phyloP scores from a whole-genome alignment of 495 filamentous ascomycete genomes.

The Lentithecium fluviatile region DNA sequence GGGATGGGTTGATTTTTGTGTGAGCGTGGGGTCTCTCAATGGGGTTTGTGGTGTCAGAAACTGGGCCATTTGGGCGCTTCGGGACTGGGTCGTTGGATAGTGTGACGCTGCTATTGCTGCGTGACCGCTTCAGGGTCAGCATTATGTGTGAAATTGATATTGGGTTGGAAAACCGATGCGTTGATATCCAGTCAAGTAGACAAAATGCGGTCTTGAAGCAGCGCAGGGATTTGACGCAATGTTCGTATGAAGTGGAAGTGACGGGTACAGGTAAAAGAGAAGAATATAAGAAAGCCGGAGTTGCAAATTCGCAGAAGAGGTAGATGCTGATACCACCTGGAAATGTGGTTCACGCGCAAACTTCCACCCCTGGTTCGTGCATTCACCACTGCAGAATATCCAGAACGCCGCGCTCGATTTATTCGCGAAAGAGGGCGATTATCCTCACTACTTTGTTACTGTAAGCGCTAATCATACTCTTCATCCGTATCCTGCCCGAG shows the following conservation, averaged over 20 bases:
- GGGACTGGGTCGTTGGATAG: too few species aligned
- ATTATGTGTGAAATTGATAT: neutral
- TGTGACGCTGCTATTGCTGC: too few species aligned
- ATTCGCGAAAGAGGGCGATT: too few species aligned
- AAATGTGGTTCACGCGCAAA: neutral
- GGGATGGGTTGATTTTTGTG: neutral
- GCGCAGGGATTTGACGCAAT: too few species aligned
- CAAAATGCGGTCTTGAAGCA: neutral
- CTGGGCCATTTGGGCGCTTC: too few species aligned
- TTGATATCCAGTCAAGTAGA: neutral
- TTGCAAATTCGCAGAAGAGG: neutral
- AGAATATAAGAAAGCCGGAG: neutral
- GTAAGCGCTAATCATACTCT: constrained; percentile 16
- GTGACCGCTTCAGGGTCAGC: neutral
- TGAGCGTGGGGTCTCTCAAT: too few species aligned
- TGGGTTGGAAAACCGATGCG: neutral
- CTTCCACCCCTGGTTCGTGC: neutral
- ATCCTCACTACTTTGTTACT: too few species aligned
- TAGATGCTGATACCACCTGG: too few species aligned
- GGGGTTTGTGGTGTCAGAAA: too few species aligned
- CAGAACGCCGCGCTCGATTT: neutral
- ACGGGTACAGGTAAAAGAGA: neutral
- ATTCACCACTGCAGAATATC: neutral
- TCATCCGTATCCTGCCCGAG: constrained; percentile 34
- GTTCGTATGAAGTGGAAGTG: too few species aligned